These are phyloP conservation scores for Calonectria honghensis DNA, from an alignment of 2,329 filamentous ascomycete genomes.

Conservation along the genomic window DNA sequence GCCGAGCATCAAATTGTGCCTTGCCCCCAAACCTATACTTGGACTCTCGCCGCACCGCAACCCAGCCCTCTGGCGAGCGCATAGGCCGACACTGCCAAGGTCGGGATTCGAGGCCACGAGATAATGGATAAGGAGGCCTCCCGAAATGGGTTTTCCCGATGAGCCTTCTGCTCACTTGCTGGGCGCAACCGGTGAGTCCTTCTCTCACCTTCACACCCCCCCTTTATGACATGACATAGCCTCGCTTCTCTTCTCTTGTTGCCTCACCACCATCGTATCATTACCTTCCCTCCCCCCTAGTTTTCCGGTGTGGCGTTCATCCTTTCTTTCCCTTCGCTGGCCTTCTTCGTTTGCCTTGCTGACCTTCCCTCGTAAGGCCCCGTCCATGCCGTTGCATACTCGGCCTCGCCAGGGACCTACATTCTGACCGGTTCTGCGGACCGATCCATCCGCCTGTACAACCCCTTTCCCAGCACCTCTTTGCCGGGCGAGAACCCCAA, in stretches of 20 bases:
- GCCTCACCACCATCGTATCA: conserved; percentile 4
- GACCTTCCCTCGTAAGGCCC: conserved; percentile 70
- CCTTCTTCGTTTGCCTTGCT: conserved; percentile 35
- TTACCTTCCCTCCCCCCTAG: conserved; percentile 29
- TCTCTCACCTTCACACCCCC: conserved; percentile 5
- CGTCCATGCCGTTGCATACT: conserved; percentile 83
- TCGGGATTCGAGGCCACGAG: conserved; percentile 23
- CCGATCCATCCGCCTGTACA: conserved; percentile 90
- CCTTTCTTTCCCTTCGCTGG: not conserved
- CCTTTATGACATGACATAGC: conserved; percentile 4
- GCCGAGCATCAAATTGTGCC: conserved; percentile 1
- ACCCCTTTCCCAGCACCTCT: conserved; percentile 75
- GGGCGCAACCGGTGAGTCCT: conserved; percentile 73
- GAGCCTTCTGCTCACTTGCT: conserved; percentile 73
- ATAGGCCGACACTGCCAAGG: conserved; percentile 1
- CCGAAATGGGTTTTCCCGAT: conserved; percentile 67
- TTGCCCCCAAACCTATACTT: not conserved
- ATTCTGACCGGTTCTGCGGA: conserved; percentile 91
- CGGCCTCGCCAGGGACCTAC: conserved; percentile 82
- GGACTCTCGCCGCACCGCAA: not conserved
- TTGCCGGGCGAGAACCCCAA: conserved; percentile 55
- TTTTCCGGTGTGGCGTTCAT: conserved; percentile 45
- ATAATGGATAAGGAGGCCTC: conserved; percentile 49
- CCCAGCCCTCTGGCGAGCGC: not conserved
- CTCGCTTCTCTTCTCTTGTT: not conserved